These are phyloP conservation scores for Lepidopterella palustris DNA, from an alignment of 495 filamentous ascomycete species.

Conservation along the genomic window DNA sequence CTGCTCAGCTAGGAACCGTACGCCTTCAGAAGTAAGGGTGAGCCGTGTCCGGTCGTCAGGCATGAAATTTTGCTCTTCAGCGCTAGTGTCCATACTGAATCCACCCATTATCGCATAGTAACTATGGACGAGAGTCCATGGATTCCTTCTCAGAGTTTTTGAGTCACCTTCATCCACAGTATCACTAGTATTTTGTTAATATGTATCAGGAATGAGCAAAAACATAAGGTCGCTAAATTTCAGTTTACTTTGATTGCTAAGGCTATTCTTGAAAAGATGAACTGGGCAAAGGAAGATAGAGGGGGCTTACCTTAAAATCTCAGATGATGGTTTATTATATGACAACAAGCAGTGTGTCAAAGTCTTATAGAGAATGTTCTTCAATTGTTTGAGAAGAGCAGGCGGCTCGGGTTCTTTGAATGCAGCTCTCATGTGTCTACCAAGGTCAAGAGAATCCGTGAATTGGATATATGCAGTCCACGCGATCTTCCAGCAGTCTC, in stretches of 20 bases:
- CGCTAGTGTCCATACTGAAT: slow-evolving; percentile 29
- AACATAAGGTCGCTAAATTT: slow-evolving; percentile 33
- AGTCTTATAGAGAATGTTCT: too few species aligned
- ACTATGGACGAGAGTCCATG: slow-evolving; percentile 39
- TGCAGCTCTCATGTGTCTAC: too few species aligned
- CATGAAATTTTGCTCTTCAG: slow-evolving; percentile 10
- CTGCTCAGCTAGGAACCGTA: slow-evolving; percentile 16
- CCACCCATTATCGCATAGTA: slow-evolving; percentile 43
- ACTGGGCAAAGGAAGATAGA: too few species aligned
- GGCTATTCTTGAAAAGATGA: neutral
- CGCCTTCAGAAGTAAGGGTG: slow-evolving; percentile 23
- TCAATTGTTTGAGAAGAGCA: too few species aligned
- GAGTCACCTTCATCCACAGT: neutral
- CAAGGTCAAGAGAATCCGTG: too few species aligned
- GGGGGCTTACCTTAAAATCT: too few species aligned
- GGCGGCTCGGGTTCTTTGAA: too few species aligned
- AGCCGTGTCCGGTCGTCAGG: slow-evolving; percentile 4
- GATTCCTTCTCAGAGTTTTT: too few species aligned
- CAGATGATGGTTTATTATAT: too few species aligned
- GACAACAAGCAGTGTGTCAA: too few species aligned
- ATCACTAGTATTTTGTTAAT: neutral
- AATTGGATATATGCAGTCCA: too few species aligned
- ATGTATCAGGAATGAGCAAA: slow-evolving; percentile 10
- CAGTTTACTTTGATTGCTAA: slow-evolving; percentile 7
- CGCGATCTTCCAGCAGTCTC: too few species aligned